Evolutionary conservation across 192 early-diverging fungal genomes (phyloP).

Genomic region (Phycomyces nitens): DNA sequence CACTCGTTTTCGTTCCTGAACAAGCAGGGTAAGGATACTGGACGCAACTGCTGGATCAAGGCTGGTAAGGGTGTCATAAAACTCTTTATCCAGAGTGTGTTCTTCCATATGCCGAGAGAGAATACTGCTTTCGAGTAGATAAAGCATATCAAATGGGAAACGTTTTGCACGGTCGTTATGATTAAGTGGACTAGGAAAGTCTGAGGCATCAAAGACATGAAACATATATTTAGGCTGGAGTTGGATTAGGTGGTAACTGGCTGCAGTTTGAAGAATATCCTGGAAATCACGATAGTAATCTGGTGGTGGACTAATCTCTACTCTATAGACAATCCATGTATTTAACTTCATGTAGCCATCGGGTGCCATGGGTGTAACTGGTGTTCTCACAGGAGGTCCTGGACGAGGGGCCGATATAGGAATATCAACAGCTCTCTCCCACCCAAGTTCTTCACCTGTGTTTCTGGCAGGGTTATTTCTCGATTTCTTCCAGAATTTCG

Average conservation of each 20-base stretch:
- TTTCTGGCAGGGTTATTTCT: not conserved
- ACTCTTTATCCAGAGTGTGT: conserved; percentile 34
- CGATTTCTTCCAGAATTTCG: not conserved
- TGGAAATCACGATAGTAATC: not conserved
- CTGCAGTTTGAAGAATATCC: not conserved
- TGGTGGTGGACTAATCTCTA: conserved; percentile 3
- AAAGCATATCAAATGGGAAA: conserved; percentile 39
- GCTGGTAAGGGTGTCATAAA: conserved; percentile 12
- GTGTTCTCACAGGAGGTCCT: not conserved
- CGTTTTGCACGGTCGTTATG: not conserved
- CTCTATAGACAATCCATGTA: conserved; percentile 9
- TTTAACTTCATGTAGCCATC: not conserved
- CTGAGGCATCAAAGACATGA: not conserved
- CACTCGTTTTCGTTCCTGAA: conserved; percentile 17
- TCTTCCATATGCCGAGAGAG: conserved; percentile 36
- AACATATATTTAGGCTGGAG: not conserved
- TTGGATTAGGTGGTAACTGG: not conserved
- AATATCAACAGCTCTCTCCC: not conserved
- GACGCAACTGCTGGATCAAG: not conserved
- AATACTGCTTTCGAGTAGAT: conserved; percentile 41
- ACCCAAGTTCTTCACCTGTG: not conserved
- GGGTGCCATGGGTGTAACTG: not conserved
- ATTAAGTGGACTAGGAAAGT: not conserved
- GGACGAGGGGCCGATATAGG: not conserved
- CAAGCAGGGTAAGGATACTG: conserved; percentile 25